phyloP scores from a whole-genome alignment of 164 flowering plant species.

The Santalum album region DNA sequence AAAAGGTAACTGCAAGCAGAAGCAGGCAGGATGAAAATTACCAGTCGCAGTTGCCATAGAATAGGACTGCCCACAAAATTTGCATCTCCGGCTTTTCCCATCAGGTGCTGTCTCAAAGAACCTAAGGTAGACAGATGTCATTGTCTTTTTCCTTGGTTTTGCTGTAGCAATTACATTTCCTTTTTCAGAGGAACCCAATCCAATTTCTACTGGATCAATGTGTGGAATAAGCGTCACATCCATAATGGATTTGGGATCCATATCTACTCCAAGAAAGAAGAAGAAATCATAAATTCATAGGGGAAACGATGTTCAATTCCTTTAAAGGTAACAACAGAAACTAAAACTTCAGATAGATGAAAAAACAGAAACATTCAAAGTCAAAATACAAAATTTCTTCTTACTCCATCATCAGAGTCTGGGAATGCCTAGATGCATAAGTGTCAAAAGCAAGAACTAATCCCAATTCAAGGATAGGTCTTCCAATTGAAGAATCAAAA shows the following conservation, averaged over 20 bases:
- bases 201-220: constrained; percentile 49
- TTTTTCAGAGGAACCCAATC: constrained; percentile 64
- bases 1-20: neutral
- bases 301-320: neutral
- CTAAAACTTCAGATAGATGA: too few relatives aligned
- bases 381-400: neutral
- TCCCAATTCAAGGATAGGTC: neutral
- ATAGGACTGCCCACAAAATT: constrained; percentile 90
- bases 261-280: constrained; percentile 28
- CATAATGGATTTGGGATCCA: constrained; percentile 74
- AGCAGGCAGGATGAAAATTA: constrained; percentile 17
- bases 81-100: constrained; percentile 89
- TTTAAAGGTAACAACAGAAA: neutral
- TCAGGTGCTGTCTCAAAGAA: constrained; percentile 85
- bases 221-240: constrained; percentile 47
- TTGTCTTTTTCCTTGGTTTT: constrained; percentile 84
- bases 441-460: too few relatives aligned
- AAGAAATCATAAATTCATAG: neutral
- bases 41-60: constrained; percentile 98
- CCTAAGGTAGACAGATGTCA: constrained; percentile 90
- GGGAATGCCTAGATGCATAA: neutral
- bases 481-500: neutral
- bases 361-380: too few relatives aligned
- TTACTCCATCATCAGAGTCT: neutral
- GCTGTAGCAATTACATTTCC: constrained; percentile 30